A percentile compares a stretch with the other conserved stretches of the same genome.
These are phyloP conservation scores for Annulohypoxylon truncatum DNA, from an alignment of 2,329 filamentous ascomycete genomes.

Conservation along the genomic window DNA sequence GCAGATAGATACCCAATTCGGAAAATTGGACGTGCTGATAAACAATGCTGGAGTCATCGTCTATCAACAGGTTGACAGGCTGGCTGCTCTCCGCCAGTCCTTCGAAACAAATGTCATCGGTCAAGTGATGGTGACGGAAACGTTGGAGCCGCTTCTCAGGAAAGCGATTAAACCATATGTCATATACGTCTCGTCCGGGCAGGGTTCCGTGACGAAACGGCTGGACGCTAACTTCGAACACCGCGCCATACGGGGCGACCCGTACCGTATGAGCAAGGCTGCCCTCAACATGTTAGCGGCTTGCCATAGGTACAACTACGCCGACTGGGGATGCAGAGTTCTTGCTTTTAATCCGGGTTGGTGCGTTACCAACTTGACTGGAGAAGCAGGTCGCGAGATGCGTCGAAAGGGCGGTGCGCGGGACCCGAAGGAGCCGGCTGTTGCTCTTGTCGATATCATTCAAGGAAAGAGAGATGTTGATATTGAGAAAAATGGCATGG, in stretches of 20 bases:
- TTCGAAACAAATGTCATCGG: slow-evolving; percentile 60
- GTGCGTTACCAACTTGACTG: slow-evolving; percentile 50
- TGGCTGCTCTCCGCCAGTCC: slow-evolving; percentile 62
- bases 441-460: slow-evolving; percentile 44
- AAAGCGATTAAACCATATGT: slow-evolving; percentile 47
- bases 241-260: slow-evolving; percentile 36
- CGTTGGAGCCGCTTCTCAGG: slow-evolving; percentile 49
- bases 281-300: slow-evolving; percentile 53
- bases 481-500: slow-evolving; percentile 42
- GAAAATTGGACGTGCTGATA: slow-evolving; percentile 66
- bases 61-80: slow-evolving; percentile 61
- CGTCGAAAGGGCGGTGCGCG: slow-evolving; percentile 45
- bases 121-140: slow-evolving; percentile 46
- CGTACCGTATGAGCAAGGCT: slow-evolving; percentile 53
- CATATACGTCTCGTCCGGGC: slow-evolving; percentile 51
- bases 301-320: slow-evolving; percentile 46
- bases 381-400: slow-evolving; percentile 44
- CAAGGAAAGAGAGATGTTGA: slow-evolving; percentile 47
- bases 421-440: slow-evolving; percentile 45
- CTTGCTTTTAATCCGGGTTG: slow-evolving; percentile 52
- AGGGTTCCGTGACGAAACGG: slow-evolving; percentile 49
- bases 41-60: slow-evolving; percentile 70
- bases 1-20: slow-evolving; percentile 61
- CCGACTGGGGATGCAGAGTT: slow-evolving; percentile 49
- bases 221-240: slow-evolving; percentile 39